Percentiles rank a stretch among this genome's conserved stretches.
phyloP scores from a whole-genome alignment of 2,329 filamentous ascomycete genomes.

The Teratosphaeria pseudoeucalypti region DNA sequence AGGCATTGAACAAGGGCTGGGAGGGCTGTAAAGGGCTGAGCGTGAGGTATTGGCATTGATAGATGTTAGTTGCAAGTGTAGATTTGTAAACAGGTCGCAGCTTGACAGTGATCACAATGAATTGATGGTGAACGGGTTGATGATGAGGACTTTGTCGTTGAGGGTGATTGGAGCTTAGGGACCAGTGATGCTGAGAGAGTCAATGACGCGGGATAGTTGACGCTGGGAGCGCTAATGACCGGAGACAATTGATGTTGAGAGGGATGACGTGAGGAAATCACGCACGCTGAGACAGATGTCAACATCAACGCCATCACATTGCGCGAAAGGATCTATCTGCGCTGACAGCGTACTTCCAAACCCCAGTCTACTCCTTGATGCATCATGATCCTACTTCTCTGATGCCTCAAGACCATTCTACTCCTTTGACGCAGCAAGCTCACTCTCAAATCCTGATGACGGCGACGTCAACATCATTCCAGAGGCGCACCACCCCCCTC shows the following conservation, averaged over 20 bases:
- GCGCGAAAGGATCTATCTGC: neutral
- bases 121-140: neutral
- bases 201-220: neutral
- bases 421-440: neutral
- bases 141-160: neutral
- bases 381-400: neutral
- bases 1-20: slow-evolving; percentile 31
- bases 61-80: neutral
- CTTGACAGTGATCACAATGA: neutral
- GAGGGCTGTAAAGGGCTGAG: slow-evolving; percentile 20
- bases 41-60: slow-evolving; percentile 23
- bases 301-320: neutral
- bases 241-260: neutral
- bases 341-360: neutral
- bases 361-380: neutral
- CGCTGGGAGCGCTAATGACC: neutral
- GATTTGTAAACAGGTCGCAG: neutral
- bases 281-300: neutral
- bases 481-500: neutral
- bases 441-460: neutral
- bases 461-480: neutral
- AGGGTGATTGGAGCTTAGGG: neutral
- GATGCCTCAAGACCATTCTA: neutral
- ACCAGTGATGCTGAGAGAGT: neutral
- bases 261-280: neutral